Percentiles rank a stretch among this genome's conserved stretches.
phyloP scores from a whole-genome alignment of 495 filamentous ascomycete genomes.

The Achaetomiella virescens region DNA sequence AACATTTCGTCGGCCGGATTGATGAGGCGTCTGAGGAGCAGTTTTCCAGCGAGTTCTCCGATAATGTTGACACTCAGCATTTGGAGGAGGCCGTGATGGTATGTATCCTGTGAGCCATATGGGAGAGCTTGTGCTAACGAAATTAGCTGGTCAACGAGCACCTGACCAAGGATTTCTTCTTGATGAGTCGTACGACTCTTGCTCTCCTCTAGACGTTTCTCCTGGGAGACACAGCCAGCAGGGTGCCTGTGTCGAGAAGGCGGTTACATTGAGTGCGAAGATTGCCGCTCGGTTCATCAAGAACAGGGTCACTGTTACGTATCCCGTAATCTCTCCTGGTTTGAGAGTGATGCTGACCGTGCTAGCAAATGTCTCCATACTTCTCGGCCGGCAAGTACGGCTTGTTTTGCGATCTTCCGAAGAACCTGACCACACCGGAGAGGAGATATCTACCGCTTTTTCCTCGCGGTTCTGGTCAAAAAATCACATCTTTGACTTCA shows the following conservation, averaged over 20 bases:
- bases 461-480: conserved; percentile 36
- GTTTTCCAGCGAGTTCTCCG: conserved; percentile 25
- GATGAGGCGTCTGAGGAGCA: conserved; percentile 34
- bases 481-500: conserved; percentile 35
- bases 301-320: conserved; percentile 32
- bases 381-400: conserved; percentile 35
- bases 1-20: conserved; percentile 32
- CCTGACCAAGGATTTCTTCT: conserved; percentile 35
- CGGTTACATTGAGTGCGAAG: conserved; percentile 32
- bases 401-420: conserved; percentile 33
- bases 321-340: background rate
- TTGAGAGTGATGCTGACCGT: conserved; percentile 15
- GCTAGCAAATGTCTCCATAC: conserved; percentile 31
- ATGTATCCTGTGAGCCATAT: background rate
- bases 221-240: conserved; percentile 23
- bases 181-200: conserved; percentile 33
- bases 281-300: conserved; percentile 38
- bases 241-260: conserved; percentile 33
- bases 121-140: background rate
- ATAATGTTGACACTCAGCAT: conserved; percentile 26
- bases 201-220: conserved; percentile 13
- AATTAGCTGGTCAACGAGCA: conserved; percentile 31
- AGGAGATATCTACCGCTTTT: conserved; percentile 36
- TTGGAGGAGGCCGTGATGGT: conserved; percentile 41
- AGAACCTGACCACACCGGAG: conserved; percentile 22